Evolutionary conservation across 495 filamentous ascomycete genomes (phyloP), one percentile per base, ranked within the genome.

Genomic region (Geoglossum glabrum): DNA sequence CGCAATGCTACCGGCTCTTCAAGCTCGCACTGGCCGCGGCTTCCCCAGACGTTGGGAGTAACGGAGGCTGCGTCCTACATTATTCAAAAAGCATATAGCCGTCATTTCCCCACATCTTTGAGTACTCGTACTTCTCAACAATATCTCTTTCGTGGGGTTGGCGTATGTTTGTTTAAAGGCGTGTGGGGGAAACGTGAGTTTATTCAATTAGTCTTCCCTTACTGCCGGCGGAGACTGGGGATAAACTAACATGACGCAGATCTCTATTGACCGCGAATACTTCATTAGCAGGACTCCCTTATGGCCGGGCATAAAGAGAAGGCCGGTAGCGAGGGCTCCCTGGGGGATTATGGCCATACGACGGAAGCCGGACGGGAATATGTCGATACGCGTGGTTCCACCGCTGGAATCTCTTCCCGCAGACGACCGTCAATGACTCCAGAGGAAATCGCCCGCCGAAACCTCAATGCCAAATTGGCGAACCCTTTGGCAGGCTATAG

Each of bases 401-500:
- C 25, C 17, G 26, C 17, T 26, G 49, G 28, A 27, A 52, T 11
- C 1, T 19, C 49, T 3, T 50, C 46, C 26, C 46, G n/a, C 21
- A 52, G 49, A 15, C 49, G 49, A 15, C 23, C 23, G 3, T 27
- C 49, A 52, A 21, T 31, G 25, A 52, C 49, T 13, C 28, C 56
- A 21, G 38, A 25, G 25, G 56, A 58, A 31, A 49, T n/a, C 17
- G 23, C 38, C n/a, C 56, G 56, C 11, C 54, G 25, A 21, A 56
- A 40, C 56, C 15, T 47, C n/a, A 58, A 79, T 49, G 78, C 78
- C 15, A 79, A 77, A 65, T 69, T 90, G 51, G 83, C 79, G 23
- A 85, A 90, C 55, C 86, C 86, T 30, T 72, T 92, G 13, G 76
- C 76, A 8, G 83, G 82, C 19, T 75, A 79, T 57, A 74, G 70